Evolutionary conservation across 768 basidiomycete species (phyloP), one percentile per base, ranked within the genome.

Genomic region (Mrakia gelida): DNA sequence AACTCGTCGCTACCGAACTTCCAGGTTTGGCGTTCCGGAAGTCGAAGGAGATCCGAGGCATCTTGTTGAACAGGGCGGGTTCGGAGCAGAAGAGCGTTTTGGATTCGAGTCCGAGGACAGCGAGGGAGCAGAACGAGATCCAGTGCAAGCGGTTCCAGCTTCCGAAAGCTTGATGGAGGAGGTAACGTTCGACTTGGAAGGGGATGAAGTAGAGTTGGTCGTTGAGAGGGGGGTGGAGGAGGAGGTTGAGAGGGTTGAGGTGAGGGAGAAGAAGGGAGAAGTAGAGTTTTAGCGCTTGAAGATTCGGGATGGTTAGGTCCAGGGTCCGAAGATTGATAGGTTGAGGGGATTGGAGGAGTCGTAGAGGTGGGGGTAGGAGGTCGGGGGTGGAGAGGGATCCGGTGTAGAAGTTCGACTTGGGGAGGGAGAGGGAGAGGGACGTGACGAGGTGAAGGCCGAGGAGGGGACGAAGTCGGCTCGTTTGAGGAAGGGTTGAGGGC

Each of bases 121-220:
- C 59, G 59, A 59, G 59, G 59, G 59, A 59, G 59, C n/a, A n/a
- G 59, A 59, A 59, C 7, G 23, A 26, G 26, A 59, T 56, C 54
- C 54, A 23, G 0, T n/a, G 26, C 2, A 28, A 8, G 9, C n/a
- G 23, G 13, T n/a, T 18, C 59, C 59, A 59, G 23, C 2, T 1
- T 9, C 6, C 2, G 59, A 59, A 59, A 9, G 59, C 59, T n/a
- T 59, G 23, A 9, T 13, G 59, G 26, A 59, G 59, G 59, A 59
- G 59, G 18, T 3, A 3, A 1, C 59, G 5, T 7, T 26, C 26
- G 59, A 59, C 13, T 26, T 59, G 59, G 28, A n/a, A 59, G 59
- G 59, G 59, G 59, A 59, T 11, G 59, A 59, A 59, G 59, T n/a
- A 59, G 59, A 59, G 59, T 28, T 59, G 59, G n/a, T 59, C 59